Evolutionary conservation across 2,329 filamentous ascomycete species (phyloP).

Genomic region (Neonectria ditissima): DNA sequence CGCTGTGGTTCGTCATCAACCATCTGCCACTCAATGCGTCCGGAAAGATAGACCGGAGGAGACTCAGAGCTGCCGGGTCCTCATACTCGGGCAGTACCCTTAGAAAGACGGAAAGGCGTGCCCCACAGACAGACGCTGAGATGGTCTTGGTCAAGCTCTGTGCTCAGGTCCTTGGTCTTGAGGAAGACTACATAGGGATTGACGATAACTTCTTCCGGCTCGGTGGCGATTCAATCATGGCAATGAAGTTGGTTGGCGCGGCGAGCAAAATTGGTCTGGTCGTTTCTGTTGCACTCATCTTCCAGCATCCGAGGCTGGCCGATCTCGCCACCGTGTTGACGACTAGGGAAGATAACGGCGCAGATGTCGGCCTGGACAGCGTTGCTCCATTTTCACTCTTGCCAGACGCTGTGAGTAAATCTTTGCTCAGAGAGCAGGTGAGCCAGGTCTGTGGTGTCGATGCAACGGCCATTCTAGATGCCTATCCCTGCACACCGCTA

Average conservation of each 20-base stretch:
- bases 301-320: background rate
- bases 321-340: background rate
- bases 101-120: background rate
- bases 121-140: background rate
- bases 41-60: slow-evolving; percentile 34
- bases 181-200: slow-evolving; percentile 43
- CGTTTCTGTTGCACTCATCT: background rate
- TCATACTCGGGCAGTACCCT: background rate
- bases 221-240: slow-evolving; percentile 42
- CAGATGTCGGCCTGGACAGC: background rate
- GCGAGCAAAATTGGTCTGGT: too few species aligned
- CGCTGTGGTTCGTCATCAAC: slow-evolving; percentile 19
- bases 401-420: background rate
- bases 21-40: slow-evolving; percentile 31
- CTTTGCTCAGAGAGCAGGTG: background rate
- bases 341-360: background rate
- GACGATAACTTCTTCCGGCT: slow-evolving; percentile 42
- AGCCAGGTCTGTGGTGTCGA: background rate
- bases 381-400: slow-evolving; percentile 14
- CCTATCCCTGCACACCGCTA: background rate
- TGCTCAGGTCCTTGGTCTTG: slow-evolving; percentile 24
- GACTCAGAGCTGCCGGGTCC: slow-evolving; percentile 1
- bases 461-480: background rate
- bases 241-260: too few species aligned
- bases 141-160: slow-evolving; percentile 16